Evolutionary conservation across 176 grass and related monocot species (phyloP).

Genomic region (Paspalum vaginatum): DNA sequence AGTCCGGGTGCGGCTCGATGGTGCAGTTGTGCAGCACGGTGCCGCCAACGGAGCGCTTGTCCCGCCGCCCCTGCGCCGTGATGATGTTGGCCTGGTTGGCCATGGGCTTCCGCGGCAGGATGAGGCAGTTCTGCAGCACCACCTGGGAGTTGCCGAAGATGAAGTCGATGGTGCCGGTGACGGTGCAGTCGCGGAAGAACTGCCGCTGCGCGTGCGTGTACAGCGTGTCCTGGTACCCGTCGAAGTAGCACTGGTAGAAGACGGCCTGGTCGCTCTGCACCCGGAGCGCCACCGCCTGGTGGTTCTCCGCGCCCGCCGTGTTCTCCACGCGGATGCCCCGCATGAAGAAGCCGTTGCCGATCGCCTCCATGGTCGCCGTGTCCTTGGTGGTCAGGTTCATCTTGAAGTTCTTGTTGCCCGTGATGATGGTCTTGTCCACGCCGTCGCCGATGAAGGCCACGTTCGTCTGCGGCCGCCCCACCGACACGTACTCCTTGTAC

Average conservation of each 20-base stretch:
- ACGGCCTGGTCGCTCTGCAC: constrained; percentile 65
- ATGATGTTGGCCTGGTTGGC: constrained; percentile 74
- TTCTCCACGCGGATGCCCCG: constrained; percentile 67
- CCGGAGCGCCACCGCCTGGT: constrained; percentile 73
- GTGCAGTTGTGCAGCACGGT: constrained; percentile 85
- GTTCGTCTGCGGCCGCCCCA: constrained; percentile 45
- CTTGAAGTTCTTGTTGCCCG: constrained; percentile 71
- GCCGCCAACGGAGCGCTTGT: constrained; percentile 51
- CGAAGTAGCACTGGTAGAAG: constrained; percentile 68
- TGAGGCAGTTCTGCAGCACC: constrained; percentile 65
- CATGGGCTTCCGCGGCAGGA: constrained; percentile 66
- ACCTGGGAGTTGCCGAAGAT: constrained; percentile 81
- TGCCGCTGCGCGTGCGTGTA: constrained; percentile 74
- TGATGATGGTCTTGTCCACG: constrained; percentile 57
- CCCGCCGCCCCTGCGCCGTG: constrained; percentile 69
- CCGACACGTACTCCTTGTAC: constrained; percentile 71
- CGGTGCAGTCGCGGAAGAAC: constrained; percentile 74
- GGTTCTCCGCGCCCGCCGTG: constrained; percentile 69
- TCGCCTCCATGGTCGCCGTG: constrained; percentile 67
- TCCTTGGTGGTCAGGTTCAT: constrained; percentile 70
- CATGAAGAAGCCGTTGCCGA: constrained; percentile 79
- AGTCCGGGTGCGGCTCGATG: constrained; percentile 57
- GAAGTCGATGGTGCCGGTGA: constrained; percentile 69
- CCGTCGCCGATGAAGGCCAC: constrained; percentile 69
- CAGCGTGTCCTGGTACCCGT: constrained; percentile 85